Conservation (phyloP, 257 asterid species). For the Capsicum rhomboideum region DNA sequence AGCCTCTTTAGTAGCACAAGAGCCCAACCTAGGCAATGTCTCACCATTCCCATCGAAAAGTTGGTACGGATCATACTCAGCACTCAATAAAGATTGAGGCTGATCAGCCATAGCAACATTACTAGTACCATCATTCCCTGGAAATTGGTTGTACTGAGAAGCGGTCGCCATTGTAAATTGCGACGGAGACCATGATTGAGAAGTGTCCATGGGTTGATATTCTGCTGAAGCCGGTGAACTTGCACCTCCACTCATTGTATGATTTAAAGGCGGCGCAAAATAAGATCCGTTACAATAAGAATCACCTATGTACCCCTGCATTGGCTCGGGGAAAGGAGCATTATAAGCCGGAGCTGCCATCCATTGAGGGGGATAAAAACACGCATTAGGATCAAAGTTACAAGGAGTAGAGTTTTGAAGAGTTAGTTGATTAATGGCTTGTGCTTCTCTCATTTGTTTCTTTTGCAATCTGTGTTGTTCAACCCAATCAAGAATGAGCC, state of each 20-base stretch:
- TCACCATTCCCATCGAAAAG: slow-evolving; percentile 46
- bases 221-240: slow-evolving; percentile 18
- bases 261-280: not conserved
- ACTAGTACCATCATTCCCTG: slow-evolving; percentile 10
- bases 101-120: slow-evolving; percentile 1
- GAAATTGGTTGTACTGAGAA: slow-evolving; percentile 32
- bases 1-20: slow-evolving; percentile 52
- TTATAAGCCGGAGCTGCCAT: not conserved
- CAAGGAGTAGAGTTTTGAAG: not conserved
- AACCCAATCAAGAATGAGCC: slow-evolving; percentile 84
- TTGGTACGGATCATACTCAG: slow-evolving; percentile 32
- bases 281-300: slow-evolving; percentile 17
- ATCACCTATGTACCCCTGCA: not conserved
- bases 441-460: slow-evolving; percentile 23
- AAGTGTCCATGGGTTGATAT: slow-evolving; percentile 36
- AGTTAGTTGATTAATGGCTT: not conserved
- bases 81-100: slow-evolving; percentile 21
- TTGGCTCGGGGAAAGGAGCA: not conserved
- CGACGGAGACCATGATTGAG: slow-evolving; percentile 39
- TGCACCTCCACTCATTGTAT: slow-evolving; percentile 30
- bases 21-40: slow-evolving; percentile 38
- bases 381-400: slow-evolving; percentile 4
- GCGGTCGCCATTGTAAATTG: slow-evolving; percentile 22
- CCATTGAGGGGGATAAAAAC: slow-evolving; percentile 30
- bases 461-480: slow-evolving; percentile 64